phyloP scores from a whole-genome alignment of 257 asterid species.

The Primulina eburnea region DNA sequence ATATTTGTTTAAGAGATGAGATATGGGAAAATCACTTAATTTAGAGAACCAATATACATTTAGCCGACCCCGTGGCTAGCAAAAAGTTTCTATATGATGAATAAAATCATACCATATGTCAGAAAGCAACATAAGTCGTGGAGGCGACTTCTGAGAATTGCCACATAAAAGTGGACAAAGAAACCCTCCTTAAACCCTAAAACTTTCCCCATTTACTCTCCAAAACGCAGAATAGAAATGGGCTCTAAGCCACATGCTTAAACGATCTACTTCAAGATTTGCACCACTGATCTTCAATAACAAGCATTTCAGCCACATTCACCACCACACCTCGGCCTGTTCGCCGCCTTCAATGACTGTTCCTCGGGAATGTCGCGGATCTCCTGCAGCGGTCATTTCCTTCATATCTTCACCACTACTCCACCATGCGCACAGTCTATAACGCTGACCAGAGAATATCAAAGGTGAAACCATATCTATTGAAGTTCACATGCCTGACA shows the following conservation, averaged over 20 bases:
- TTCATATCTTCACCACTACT: too few species aligned
- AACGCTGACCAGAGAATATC: constrained; percentile 54
- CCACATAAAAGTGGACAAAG: too few species aligned
- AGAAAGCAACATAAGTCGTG: too few species aligned
- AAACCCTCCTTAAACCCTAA: constrained; percentile 27
- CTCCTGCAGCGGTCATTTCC: constrained; percentile 48
- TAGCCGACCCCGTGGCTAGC: accelerated
- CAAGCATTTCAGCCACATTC: constrained; percentile 38
- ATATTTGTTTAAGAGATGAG: too few species aligned
- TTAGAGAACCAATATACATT: too few species aligned
- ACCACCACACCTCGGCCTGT: constrained; percentile 39
- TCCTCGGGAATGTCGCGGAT: constrained; percentile 21
- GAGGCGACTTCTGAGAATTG: too few species aligned
- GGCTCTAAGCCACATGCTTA: constrained; percentile 43
- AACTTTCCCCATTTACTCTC: neutral
- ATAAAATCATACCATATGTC: too few species aligned
- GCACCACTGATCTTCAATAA: constrained; percentile 47
- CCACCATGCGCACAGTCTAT: too few species aligned
- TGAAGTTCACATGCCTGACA: constrained; percentile 78
- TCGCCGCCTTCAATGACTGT: constrained; percentile 32
- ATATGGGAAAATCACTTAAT: too few species aligned
- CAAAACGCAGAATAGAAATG: constrained; percentile 29
- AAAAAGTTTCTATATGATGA: too few species aligned
- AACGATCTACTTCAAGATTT: constrained; percentile 49
- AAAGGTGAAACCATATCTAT: constrained; percentile 62